Conservation (phyloP, 257 asterid genomes). For the Handroanthus guayacan region DNA sequence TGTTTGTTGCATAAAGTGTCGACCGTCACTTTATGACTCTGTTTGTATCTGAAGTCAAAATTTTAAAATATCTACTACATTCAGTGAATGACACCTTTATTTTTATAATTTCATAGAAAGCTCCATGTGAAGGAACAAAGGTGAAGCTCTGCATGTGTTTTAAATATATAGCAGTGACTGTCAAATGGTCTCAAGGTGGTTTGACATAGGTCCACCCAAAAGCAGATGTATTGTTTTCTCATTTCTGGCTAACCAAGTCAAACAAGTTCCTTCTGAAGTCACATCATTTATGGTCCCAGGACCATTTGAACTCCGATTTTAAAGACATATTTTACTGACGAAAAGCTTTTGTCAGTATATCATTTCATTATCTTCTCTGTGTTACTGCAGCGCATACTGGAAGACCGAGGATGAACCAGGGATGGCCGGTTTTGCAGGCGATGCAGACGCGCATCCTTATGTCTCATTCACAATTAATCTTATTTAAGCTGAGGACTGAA, state of each 20-base stretch:
- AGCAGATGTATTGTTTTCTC: slow-evolving; percentile 9
- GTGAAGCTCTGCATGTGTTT: slow-evolving; percentile 31
- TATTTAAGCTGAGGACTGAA: slow-evolving; percentile 46
- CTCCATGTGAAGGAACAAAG: not conserved
- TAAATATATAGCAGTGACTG: slow-evolving; percentile 18
- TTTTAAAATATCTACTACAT: not conserved
- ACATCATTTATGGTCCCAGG: slow-evolving; percentile 41
- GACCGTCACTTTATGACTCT: not conserved
- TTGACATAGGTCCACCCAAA: slow-evolving; percentile 31
- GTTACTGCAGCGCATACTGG: slow-evolving; percentile 77
- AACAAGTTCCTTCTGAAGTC: slow-evolving; percentile 10
- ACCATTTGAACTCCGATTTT: slow-evolving; percentile 13
- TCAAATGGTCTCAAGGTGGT: slow-evolving; percentile 23
- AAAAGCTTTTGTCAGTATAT: slow-evolving; percentile 26
- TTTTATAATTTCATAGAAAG: not conserved
- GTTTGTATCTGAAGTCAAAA: not conserved
- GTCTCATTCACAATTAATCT: slow-evolving; percentile 93
- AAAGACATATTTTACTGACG: slow-evolving; percentile 22
- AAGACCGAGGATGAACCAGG: slow-evolving; percentile 85
- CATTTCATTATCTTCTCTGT: slow-evolving; percentile 28
- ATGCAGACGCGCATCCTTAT: slow-evolving; percentile 76
- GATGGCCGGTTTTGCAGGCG: slow-evolving; percentile 69
- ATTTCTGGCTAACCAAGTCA: not conserved
- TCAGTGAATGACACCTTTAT: not conserved
- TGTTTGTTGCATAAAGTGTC: not conserved